Percentiles rank a stretch among this genome's conserved stretches.
phyloP scores from a whole-genome alignment of 768 basidiomycete genomes.

The Clitopilus passeckerianus region DNA sequence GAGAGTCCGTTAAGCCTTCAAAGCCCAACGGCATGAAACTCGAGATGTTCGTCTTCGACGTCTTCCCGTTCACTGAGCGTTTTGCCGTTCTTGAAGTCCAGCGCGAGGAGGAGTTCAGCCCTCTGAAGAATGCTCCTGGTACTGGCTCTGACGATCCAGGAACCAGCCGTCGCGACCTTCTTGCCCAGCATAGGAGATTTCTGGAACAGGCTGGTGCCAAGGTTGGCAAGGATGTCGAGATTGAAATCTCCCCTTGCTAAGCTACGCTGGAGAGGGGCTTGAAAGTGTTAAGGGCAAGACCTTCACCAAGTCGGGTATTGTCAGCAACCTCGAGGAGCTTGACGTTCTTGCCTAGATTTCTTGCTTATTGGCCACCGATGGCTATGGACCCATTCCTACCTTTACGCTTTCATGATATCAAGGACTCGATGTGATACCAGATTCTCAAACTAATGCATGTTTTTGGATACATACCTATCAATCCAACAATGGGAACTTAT shows the following conservation, averaged over 20 bases:
- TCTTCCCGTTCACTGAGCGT: constrained; percentile 84
- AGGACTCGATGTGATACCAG: not conserved
- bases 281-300: constrained; percentile 72
- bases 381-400: not conserved
- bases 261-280: constrained; percentile 91
- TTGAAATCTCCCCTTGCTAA: constrained; percentile 89
- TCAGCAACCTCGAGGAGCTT: constrained; percentile 62
- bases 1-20: constrained; percentile 68
- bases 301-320: constrained; percentile 71
- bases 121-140: constrained; percentile 95
- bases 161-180: constrained; percentile 85
- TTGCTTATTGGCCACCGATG: not conserved
- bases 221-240: constrained; percentile 70
- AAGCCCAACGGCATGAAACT: constrained; percentile 99
- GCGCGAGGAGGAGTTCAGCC: constrained; percentile 89
- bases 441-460: not conserved
- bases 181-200: constrained; percentile 85
- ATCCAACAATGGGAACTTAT: not conserved
- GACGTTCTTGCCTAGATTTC: constrained; percentile 43
- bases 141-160: constrained; percentile 86
- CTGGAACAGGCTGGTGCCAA: constrained; percentile 73
- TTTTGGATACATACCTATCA: not conserved
- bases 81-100: constrained; percentile 89
- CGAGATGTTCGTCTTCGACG: constrained; percentile 98
- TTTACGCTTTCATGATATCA: not conserved